These are phyloP conservation scores for Aspergillus olivimuriae DNA, from an alignment of 495 filamentous ascomycete genomes.

Conservation along the genomic window DNA sequence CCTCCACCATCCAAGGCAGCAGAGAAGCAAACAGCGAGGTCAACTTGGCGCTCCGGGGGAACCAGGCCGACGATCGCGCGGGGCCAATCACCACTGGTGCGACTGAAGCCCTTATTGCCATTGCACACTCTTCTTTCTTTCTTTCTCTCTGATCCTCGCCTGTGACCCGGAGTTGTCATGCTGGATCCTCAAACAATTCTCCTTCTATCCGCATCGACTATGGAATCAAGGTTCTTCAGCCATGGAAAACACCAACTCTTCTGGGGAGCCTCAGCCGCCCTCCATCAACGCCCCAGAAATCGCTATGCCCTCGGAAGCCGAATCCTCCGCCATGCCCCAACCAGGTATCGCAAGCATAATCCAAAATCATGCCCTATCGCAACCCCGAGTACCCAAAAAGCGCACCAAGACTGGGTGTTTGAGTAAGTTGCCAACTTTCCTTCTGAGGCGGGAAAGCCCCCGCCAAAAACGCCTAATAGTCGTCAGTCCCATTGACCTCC, in stretches of 20 bases:
- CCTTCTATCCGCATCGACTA: background rate
- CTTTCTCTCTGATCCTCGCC: too few species aligned
- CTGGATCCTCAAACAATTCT: too few species aligned
- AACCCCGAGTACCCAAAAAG: conserved; percentile 43
- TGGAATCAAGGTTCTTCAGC: background rate
- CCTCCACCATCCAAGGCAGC: too few species aligned
- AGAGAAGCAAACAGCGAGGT: too few species aligned
- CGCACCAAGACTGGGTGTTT: conserved; percentile 95
- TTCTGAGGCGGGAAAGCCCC: background rate
- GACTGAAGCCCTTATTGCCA: too few species aligned
- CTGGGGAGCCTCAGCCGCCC: background rate
- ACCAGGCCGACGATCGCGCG: too few species aligned
- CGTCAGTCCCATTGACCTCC: conserved; percentile 8
- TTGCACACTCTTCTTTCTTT: too few species aligned
- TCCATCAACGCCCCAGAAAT: background rate
- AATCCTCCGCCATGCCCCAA: background rate
- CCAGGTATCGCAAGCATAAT: background rate
- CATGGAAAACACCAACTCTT: background rate
- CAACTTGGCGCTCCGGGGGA: too few species aligned
- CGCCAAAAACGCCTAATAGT: background rate
- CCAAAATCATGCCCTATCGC: conserved; percentile 11
- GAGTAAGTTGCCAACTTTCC: conserved; percentile 51
- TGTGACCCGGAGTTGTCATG: too few species aligned
- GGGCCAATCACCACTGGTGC: too few species aligned
- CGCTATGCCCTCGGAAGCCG: background rate